A percentile compares a stretch with the other conserved stretches of the same genome.
These are phyloP conservation scores for Cyclotella choctawhatcheeana DNA, from an alignment of 108 stramenopile genomes.

Conservation along the genomic window DNA sequence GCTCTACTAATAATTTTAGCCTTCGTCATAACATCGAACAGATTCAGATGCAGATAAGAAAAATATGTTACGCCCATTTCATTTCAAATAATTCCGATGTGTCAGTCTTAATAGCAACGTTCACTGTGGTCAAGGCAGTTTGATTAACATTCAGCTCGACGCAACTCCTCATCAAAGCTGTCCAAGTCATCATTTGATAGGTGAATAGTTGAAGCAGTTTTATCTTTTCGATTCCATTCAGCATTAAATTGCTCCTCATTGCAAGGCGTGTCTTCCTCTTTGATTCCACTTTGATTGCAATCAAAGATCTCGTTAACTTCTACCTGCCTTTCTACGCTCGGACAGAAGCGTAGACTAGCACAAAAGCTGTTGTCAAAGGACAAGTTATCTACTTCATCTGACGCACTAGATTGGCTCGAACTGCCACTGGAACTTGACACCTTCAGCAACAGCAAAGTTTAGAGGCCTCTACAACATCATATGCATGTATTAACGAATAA, in stretches of 20 bases:
- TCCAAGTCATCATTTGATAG: conserved; percentile 1
- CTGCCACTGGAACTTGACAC: not conserved
- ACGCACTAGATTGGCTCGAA: not conserved
- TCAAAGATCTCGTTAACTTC: conserved; percentile 3
- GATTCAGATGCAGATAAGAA: too few relatives aligned
- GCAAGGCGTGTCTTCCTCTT: not conserved
- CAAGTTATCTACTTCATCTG: conserved; percentile 8
- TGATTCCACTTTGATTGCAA: not conserved
- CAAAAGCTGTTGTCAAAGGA: conserved; percentile 1
- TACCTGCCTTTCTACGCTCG: not conserved
- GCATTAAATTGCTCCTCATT: not conserved
- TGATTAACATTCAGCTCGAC: conserved; percentile 1
- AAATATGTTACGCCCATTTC: too few relatives aligned
- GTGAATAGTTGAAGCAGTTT: not conserved
- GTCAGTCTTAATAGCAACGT: not conserved
- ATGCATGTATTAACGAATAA: not conserved
- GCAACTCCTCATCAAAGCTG: conserved; percentile 2
- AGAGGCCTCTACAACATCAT: not conserved
- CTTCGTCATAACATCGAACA: not conserved
- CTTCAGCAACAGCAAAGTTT: not conserved
- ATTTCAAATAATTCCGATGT: too few relatives aligned
- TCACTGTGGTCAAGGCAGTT: not conserved
- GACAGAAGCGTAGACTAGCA: conserved; percentile 5
- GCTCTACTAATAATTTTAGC: not conserved
- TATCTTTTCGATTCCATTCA: not conserved